A percentile compares a stretch with the other conserved stretches of the same genome.
Evolutionary conservation across 2,329 filamentous ascomycete species (phyloP).

Genomic region (Aspergillus niger): DNA sequence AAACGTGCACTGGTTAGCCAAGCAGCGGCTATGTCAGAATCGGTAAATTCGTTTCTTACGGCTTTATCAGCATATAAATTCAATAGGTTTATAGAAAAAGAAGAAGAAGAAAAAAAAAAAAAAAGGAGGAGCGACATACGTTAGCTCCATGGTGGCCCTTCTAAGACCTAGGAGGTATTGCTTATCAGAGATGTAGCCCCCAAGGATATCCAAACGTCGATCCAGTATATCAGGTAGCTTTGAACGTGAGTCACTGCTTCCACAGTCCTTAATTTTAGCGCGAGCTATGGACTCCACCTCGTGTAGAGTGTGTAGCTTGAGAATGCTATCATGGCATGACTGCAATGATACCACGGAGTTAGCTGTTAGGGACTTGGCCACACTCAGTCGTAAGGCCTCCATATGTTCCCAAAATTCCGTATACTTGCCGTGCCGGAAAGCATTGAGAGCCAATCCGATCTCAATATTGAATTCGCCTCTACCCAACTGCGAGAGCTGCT

Average conservation of each 20-base stretch:
- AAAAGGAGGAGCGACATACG: slow-evolving; percentile 31
- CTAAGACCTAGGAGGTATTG: slow-evolving; percentile 87
- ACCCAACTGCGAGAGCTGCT: slow-evolving; percentile 32
- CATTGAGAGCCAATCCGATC: slow-evolving; percentile 68
- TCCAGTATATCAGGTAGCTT: slow-evolving; percentile 60
- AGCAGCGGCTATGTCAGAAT: slow-evolving; percentile 74
- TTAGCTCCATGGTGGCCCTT: slow-evolving; percentile 82
- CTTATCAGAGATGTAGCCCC: slow-evolving; percentile 88
- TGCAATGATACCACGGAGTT: slow-evolving; percentile 79
- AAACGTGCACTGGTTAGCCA: slow-evolving; percentile 86
- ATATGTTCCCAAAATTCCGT: slow-evolving; percentile 61
- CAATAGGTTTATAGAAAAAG: too few species aligned
- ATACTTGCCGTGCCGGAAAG: slow-evolving; percentile 56
- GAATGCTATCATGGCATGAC: slow-evolving; percentile 78
- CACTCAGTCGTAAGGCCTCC: slow-evolving; percentile 65
- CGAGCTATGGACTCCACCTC: slow-evolving; percentile 79
- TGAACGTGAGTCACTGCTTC: slow-evolving; percentile 19
- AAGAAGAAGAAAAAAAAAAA: not conserved
- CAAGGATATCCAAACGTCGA: slow-evolving; percentile 82
- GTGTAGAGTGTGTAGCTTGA: slow-evolving; percentile 82
- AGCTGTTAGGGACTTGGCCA: slow-evolving; percentile 73
- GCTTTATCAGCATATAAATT: slow-evolving; percentile 29
- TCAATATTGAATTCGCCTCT: slow-evolving; percentile 78
- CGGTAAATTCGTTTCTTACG: slow-evolving; percentile 57
- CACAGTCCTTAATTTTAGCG: slow-evolving; percentile 34